phyloP scores from a whole-genome alignment of 2,329 filamentous ascomycete genomes.

The Sclerotinia subarctica region DNA sequence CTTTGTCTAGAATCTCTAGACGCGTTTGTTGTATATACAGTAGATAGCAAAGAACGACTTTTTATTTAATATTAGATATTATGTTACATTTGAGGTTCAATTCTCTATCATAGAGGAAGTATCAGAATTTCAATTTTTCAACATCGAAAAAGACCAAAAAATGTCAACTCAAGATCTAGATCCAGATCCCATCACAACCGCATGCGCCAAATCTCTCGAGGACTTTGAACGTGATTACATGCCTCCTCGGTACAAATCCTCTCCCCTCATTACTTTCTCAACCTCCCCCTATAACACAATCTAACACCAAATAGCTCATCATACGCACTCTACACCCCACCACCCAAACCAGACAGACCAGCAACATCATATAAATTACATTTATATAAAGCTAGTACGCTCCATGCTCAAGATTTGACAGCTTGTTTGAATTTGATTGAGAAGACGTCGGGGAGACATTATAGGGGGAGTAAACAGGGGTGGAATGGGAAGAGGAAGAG shows the following conservation, averaged over 20 bases:
- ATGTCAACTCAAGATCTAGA: background rate
- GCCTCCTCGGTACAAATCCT: slow-evolving; percentile 38
- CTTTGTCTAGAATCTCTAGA: background rate
- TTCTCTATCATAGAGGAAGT: background rate
- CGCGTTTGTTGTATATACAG: background rate
- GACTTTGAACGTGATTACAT: slow-evolving; percentile 51
- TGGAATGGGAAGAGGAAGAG: slow-evolving; percentile 63
- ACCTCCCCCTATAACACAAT: background rate
- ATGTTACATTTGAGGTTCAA: background rate
- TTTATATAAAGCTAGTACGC: slow-evolving; percentile 43
- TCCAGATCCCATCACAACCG: slow-evolving; percentile 43
- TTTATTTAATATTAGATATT: background rate
- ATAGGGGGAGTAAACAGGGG: slow-evolving; percentile 57
- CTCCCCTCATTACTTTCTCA: background rate
- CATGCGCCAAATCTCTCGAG: slow-evolving; percentile 47
- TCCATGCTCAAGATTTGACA: slow-evolving; percentile 47
- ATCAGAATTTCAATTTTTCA: background rate
- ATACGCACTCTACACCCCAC: background rate
- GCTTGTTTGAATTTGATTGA: slow-evolving; percentile 58
- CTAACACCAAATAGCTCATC: slow-evolving; percentile 17
- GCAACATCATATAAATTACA: slow-evolving; percentile 44
- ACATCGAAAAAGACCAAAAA: background rate
- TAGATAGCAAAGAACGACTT: background rate
- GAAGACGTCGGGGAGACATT: slow-evolving; percentile 61
- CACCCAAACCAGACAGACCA: slow-evolving; percentile 28